These are phyloP conservation scores for Sutorius australiensis DNA, from an alignment of 768 basidiomycete species.

Conservation along the genomic window DNA sequence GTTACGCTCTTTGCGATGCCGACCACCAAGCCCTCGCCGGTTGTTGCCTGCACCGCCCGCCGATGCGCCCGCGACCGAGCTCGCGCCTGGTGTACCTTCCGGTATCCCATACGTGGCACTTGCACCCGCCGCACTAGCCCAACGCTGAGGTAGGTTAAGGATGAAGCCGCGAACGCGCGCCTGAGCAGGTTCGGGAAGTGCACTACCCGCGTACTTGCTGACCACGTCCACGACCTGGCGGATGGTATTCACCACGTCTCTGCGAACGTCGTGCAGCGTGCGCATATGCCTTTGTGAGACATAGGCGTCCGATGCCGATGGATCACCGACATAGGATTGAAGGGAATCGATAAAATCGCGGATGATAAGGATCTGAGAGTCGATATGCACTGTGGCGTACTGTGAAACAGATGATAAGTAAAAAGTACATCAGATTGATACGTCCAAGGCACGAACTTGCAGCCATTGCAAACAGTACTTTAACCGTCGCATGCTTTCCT, in stretches of 20 bases:
- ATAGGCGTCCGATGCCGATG: constrained; percentile 29
- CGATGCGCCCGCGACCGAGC: constrained; percentile 35
- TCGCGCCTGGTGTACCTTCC: constrained; percentile 31
- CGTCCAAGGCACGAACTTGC: constrained; percentile 48
- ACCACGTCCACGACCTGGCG: constrained; percentile 88
- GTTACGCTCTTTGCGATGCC: constrained; percentile 38
- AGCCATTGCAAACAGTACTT: constrained; percentile 88
- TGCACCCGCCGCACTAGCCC: constrained; percentile 49
- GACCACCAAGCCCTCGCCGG: constrained; percentile 16
- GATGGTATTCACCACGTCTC: constrained; percentile 84
- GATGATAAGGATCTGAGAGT: constrained; percentile 79
- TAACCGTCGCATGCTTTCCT: constrained; percentile 83
- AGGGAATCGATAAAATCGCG: constrained; percentile 79
- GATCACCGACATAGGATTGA: constrained; percentile 35
- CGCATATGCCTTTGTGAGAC: constrained; percentile 51
- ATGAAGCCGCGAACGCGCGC: constrained; percentile 72
- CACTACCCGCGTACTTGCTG: constrained; percentile 78
- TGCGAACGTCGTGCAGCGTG: constrained; percentile 69
- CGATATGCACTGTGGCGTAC: constrained; percentile 87
- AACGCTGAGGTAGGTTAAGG: constrained; percentile 74
- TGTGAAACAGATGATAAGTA: constrained; percentile 27
- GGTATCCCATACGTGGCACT: constrained; percentile 17
- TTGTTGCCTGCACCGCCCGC: constrained; percentile 18
- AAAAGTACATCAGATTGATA: background rate
- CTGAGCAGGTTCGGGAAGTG: constrained; percentile 82